Conservation (phyloP, 176 grass and related monocot species). For the Eragrostis nindensis region DNA sequence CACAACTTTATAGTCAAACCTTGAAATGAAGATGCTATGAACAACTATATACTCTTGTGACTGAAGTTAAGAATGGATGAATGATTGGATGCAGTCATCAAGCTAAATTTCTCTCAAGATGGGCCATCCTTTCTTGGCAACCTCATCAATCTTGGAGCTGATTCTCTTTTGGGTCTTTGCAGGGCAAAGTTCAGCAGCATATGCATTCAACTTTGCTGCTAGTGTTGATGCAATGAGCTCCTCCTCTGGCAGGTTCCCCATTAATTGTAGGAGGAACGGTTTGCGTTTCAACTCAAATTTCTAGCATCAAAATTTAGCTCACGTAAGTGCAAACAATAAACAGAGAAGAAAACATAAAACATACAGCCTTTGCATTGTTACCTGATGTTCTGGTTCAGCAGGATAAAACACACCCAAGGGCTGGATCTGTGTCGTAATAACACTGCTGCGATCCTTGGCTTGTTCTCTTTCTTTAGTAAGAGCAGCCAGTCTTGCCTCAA, state of each 20-base stretch:
- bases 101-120: conserved; percentile 72
- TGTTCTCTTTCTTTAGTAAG: conserved; percentile 91
- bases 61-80: conserved; percentile 13
- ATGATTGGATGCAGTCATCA: not conserved
- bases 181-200: conserved; percentile 81
- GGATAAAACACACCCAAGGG: conserved; percentile 69
- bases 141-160: conserved; percentile 70
- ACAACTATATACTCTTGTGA: not conserved
- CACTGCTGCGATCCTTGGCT: conserved; percentile 63
- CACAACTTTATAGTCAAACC: not conserved
- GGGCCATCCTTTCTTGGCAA: conserved; percentile 82
- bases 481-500: conserved; percentile 71
- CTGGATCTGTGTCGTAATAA: conserved; percentile 89
- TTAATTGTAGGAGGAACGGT: conserved; percentile 73
- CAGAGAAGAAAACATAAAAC: not conserved
- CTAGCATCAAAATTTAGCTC: conserved; percentile 41
- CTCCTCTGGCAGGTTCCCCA: conserved; percentile 81
- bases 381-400: conserved; percentile 97
- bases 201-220: conserved; percentile 79
- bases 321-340: conserved; percentile 1
- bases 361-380: conserved; percentile 27
- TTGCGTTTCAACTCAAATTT: conserved; percentile 98
- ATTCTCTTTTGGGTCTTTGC: conserved; percentile 69
- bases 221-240: conserved; percentile 73
- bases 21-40: conserved; percentile 25